Evolutionary conservation across 331 rosid genomes (phyloP).

Genomic region (Quercus lobata): DNA sequence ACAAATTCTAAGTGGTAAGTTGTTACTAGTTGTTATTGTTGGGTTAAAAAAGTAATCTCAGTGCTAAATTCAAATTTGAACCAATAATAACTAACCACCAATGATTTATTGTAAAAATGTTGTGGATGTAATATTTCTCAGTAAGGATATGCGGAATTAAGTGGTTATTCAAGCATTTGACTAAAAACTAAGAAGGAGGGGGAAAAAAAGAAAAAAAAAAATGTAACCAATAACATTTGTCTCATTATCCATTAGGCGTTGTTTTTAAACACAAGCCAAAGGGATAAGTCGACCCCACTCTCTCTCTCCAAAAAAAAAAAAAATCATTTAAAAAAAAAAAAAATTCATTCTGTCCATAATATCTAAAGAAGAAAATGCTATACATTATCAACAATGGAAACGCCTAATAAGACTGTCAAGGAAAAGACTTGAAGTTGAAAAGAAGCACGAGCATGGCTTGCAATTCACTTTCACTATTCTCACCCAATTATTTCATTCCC

Average conservation of each 20-base stretch:
- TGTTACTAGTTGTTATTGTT: too few relatives aligned
- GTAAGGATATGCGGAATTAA: not conserved
- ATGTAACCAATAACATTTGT: not conserved
- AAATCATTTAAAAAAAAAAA: too few relatives aligned
- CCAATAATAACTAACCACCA: too few relatives aligned
- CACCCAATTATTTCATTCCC: constrained; percentile 27
- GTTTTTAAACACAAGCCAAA: constrained; percentile 23
- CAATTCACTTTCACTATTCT: constrained; percentile 29
- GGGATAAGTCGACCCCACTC: not conserved
- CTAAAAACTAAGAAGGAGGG: constrained; percentile 12
- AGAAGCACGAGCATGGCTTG: constrained; percentile 40
- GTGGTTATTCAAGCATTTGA: not conserved
- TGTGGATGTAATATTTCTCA: not conserved
- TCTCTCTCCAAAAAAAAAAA: too few relatives aligned
- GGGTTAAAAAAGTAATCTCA: too few relatives aligned
- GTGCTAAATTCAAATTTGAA: too few relatives aligned
- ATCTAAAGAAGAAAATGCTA: not conserved
- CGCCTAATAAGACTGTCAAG: not conserved
- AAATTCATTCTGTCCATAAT: constrained; percentile 1
- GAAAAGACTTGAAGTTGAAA: not conserved
- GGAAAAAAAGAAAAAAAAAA: not conserved
- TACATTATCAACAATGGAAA: not conserved
- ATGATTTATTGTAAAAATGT: not conserved
- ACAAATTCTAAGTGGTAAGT: too few relatives aligned
- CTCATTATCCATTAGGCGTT: constrained; percentile 27